Evolutionary conservation across 2,329 filamentous ascomycete genomes (phyloP), one percentile per base, ranked within the genome.

Genomic region (Cercospora janseana): DNA sequence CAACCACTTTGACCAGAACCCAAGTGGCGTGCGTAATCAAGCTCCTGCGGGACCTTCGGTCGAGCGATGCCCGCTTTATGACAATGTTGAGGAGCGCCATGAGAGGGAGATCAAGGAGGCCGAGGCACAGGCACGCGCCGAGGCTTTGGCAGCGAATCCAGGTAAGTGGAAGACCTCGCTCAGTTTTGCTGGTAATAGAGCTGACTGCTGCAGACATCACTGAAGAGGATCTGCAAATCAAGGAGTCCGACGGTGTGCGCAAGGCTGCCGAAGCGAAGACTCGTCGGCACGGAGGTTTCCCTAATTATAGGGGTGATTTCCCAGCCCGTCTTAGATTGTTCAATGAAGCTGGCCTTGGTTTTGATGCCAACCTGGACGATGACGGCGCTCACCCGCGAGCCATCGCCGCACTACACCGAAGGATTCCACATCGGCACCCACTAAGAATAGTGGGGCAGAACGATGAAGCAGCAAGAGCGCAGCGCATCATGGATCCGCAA

Each of bases 1-100:
- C 61, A 59, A 72, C 0, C 89, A 94, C 67, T 94, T 94, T 61
- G 73, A 84, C 52, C 77, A 85, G 27, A 41, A 21, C 12, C 40
- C 55, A 1, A 8, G 16, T 9, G 46, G 32, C 12, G 50, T 18
- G 3, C 1, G 63, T 73, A 38, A 78, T 76, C 9, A 18, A 6
- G 47, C 12, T 10, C 27, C 20, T 24, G 15, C 38, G 0, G 77
- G 72, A 49, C 41, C 40, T 0, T 77, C 75, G 1, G 80, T 40
- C 20, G 54, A 57, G 45, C 53, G 58, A 26, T 92, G 87, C 55
- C 81, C 83, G 1, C 70, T 91, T 0, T 87, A 86, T 58, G 87
- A 91, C 41, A 75, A 75, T 34, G 63, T 69, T 12, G 78, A 83
- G 24, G 64, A 75, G 34, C 78, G 83, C 3, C 85, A 90, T 57